Evolutionary conservation across 306 rosid species (phyloP).

Genomic region (Hippophae gyantsensis): DNA sequence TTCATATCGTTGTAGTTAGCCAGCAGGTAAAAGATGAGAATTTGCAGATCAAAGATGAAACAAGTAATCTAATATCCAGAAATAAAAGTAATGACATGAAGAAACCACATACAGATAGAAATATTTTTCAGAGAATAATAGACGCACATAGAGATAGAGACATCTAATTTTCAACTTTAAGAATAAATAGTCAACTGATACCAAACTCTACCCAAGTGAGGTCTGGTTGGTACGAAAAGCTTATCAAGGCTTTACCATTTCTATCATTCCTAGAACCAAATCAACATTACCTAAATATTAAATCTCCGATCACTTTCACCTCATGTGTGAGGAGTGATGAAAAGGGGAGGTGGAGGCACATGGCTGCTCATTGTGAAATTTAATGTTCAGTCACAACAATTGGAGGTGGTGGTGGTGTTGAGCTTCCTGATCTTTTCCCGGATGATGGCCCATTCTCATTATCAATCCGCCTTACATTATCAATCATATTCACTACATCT

Average conservation of each 20-base stretch:
- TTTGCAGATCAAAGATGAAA: neutral
- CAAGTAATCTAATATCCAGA: neutral
- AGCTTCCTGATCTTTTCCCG: slow-evolving; percentile 36
- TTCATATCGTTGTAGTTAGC: too few species aligned
- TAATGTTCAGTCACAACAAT: slow-evolving; percentile 16
- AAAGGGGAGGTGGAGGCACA: neutral
- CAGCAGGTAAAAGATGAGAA: neutral
- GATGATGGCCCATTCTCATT: slow-evolving; percentile 36
- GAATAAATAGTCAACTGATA: slow-evolving; percentile 14
- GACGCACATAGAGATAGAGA: neutral
- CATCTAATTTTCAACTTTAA: slow-evolving; percentile 9
- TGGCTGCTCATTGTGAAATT: slow-evolving; percentile 9
- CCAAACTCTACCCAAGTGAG: slow-evolving; percentile 18
- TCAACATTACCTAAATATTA: slow-evolving; percentile 28
- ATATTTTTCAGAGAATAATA: neutral
- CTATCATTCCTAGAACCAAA: slow-evolving; percentile 4
- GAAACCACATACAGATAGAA: neutral
- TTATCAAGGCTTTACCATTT: too few species aligned
- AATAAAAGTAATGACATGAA: neutral
- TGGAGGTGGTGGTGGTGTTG: slow-evolving; percentile 21
- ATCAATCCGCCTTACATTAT: slow-evolving; percentile 51
- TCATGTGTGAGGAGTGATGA: slow-evolving; percentile 3
- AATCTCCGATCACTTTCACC: slow-evolving; percentile 23
- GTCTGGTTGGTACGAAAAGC: slow-evolving; percentile 8
- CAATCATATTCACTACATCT: slow-evolving; percentile 60